Evolutionary conservation across 192 early-diverging fungal species (phyloP).

Genomic region (Entomortierella chlamydospora): DNA sequence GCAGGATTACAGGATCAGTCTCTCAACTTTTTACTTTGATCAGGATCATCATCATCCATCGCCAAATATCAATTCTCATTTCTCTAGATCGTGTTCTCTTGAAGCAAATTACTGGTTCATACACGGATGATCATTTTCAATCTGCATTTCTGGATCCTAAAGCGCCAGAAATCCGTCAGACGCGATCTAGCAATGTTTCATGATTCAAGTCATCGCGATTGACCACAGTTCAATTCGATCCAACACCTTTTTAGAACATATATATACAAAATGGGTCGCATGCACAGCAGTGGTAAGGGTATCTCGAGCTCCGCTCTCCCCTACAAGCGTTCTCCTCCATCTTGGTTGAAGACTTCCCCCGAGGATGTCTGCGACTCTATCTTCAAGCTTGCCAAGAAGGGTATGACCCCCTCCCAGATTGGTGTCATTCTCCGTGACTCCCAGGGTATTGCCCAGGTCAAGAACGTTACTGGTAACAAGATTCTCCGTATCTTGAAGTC

Average conservation of each 20-base stretch:
- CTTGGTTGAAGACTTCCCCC: slow-evolving; percentile 98
- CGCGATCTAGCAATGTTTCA: too few relatives aligned
- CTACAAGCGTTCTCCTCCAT: slow-evolving; percentile 97
- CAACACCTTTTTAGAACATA: slow-evolving; percentile 5
- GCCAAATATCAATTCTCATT: too few relatives aligned
- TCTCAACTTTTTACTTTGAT: not conserved
- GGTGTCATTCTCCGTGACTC: slow-evolving; percentile 97
- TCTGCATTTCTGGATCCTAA: too few relatives aligned
- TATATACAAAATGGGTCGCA: slow-evolving; percentile 83
- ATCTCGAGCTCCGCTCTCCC: slow-evolving; percentile 90
- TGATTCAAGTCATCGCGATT: not conserved
- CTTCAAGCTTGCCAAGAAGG: slow-evolving; percentile 99
- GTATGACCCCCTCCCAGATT: slow-evolving; percentile 97
- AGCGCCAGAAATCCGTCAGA: too few relatives aligned
- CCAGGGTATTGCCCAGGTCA: slow-evolving; percentile 97
- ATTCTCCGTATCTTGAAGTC: slow-evolving; percentile 98
- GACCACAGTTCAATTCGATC: not conserved
- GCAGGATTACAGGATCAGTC: not conserved
- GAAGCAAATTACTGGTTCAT: too few relatives aligned
- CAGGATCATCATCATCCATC: not conserved
- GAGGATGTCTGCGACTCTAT: slow-evolving; percentile 98
- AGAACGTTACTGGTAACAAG: slow-evolving; percentile 98
- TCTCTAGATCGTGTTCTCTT: too few relatives aligned
- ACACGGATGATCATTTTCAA: too few relatives aligned
- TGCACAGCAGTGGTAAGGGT: slow-evolving; percentile 99